A percentile compares a stretch with the other conserved stretches of the same genome.
These are phyloP conservation scores for Mortierella sp. DNA, from an alignment of 371 early-diverging fungal genomes.

Conservation along the genomic window DNA sequence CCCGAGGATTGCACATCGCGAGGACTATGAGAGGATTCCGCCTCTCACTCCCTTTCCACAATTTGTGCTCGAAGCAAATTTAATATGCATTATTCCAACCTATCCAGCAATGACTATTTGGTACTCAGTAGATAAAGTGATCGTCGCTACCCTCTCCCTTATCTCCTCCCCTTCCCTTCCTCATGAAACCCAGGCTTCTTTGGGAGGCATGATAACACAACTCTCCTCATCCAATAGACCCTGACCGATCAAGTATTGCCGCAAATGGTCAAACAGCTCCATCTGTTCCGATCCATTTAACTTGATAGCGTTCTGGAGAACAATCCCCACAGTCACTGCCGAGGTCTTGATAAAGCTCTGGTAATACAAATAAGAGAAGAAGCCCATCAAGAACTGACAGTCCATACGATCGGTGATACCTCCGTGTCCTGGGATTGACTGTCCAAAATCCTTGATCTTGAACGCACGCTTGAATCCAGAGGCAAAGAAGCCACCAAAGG, in stretches of 20 bases:
- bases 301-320: constrained; percentile 62
- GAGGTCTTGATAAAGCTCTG: constrained; percentile 84
- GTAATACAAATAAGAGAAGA: constrained; percentile 95
- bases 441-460: constrained; percentile 98
- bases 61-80: too few species aligned
- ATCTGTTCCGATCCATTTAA: constrained; percentile 64
- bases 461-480: constrained; percentile 98
- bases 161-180: neutral
- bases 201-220: constrained; percentile 46
- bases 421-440: constrained; percentile 98
- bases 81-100: too few species aligned
- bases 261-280: constrained; percentile 65
- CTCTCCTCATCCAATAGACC: constrained; percentile 56
- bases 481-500: constrained; percentile 99
- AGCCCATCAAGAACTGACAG: constrained; percentile 98
- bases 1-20: too few species aligned
- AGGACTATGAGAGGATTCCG: too few species aligned
- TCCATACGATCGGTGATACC: constrained; percentile 99
- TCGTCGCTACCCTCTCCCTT: neutral
- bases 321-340: constrained; percentile 64
- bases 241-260: constrained; percentile 70
- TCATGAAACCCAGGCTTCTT: constrained; percentile 42
- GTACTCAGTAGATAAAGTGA: too few species aligned
- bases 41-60: too few species aligned
- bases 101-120: too few species aligned